Evolutionary conservation across 176 grass and related monocot genomes (phyloP).

Genomic region (Puccinellia tenuiflora): DNA sequence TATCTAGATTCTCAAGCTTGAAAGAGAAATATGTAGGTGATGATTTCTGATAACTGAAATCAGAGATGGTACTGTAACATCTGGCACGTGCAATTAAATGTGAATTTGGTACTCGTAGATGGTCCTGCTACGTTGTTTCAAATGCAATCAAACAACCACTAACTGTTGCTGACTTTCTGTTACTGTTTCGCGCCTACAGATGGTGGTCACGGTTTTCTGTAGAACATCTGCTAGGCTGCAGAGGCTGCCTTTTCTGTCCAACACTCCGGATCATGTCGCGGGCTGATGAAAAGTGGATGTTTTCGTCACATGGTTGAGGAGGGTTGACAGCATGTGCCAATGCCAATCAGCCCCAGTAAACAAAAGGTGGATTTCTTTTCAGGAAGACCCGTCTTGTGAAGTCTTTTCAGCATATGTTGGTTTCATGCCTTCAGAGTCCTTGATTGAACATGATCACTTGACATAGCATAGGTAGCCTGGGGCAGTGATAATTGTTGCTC

Average conservation of each 20-base stretch:
- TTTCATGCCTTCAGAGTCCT: neutral
- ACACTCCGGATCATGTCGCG: neutral
- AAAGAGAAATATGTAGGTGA: neutral
- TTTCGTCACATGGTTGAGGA: neutral
- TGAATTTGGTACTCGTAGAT: neutral
- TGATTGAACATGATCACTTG: neutral
- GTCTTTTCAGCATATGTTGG: neutral
- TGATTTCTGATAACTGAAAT: conserved; percentile 11
- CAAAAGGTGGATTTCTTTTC: neutral
- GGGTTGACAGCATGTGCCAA: neutral
- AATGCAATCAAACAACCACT: neutral
- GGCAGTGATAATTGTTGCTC: neutral
- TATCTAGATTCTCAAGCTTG: neutral
- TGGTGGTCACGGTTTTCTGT: neutral
- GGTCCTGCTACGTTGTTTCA: neutral
- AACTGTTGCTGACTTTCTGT: conserved; percentile 15
- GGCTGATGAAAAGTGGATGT: neutral
- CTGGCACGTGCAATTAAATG: conserved; percentile 14
- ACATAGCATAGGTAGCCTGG: neutral
- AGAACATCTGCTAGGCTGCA: neutral
- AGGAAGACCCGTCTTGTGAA: neutral
- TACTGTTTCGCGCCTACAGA: conserved; percentile 29
- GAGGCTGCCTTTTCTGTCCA: neutral
- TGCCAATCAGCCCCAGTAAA: neutral
- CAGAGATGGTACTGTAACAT: neutral